Evolutionary conservation across 192 early-diverging fungal genomes (phyloP).

Genomic region (Coemansia sp.): DNA sequence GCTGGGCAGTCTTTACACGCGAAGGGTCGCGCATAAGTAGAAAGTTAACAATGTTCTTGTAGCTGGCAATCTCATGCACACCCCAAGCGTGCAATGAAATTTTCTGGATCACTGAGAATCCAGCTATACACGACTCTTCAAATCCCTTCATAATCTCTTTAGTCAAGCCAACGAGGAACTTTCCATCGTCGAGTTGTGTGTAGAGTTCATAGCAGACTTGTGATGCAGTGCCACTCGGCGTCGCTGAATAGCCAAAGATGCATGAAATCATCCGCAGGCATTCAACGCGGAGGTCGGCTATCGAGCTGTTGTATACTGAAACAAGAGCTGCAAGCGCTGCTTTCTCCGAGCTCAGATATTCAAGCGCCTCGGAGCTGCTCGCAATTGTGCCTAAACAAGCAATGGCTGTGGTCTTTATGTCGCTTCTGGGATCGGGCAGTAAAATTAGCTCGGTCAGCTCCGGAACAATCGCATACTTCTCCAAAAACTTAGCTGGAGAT

Average conservation of each 20-base stretch:
- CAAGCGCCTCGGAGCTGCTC: constrained; percentile 35
- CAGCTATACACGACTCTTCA: constrained; percentile 48
- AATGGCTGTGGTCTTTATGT: constrained; percentile 30
- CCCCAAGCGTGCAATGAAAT: constrained; percentile 47
- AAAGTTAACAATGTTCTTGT: constrained; percentile 38
- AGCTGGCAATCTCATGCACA: constrained; percentile 43
- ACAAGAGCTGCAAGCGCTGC: constrained; percentile 36
- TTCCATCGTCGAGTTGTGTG: constrained; percentile 29
- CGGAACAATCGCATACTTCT: constrained; percentile 28
- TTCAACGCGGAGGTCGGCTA: constrained; percentile 30
- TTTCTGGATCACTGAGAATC: constrained; percentile 45
- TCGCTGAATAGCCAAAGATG: constrained; percentile 33
- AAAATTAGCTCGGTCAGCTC: constrained; percentile 24
- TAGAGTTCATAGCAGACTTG: constrained; percentile 50
- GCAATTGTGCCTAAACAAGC: constrained; percentile 44
- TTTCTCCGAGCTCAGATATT: constrained; percentile 38
- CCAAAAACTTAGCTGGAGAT: constrained; percentile 20
- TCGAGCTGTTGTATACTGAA: constrained; percentile 26
- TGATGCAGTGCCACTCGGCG: constrained; percentile 22
- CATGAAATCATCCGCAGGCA: constrained; percentile 46
- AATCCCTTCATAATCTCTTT: constrained; percentile 54
- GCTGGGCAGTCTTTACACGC: constrained; percentile 38
- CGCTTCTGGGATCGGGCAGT: constrained; percentile 10
- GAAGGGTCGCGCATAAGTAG: constrained; percentile 44
- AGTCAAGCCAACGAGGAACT: constrained; percentile 34